A percentile compares a stretch with the other conserved stretches of the same genome.
Evolutionary conservation across 2,329 filamentous ascomycete genomes (phyloP).

Genomic region (Penicillium sp.): DNA sequence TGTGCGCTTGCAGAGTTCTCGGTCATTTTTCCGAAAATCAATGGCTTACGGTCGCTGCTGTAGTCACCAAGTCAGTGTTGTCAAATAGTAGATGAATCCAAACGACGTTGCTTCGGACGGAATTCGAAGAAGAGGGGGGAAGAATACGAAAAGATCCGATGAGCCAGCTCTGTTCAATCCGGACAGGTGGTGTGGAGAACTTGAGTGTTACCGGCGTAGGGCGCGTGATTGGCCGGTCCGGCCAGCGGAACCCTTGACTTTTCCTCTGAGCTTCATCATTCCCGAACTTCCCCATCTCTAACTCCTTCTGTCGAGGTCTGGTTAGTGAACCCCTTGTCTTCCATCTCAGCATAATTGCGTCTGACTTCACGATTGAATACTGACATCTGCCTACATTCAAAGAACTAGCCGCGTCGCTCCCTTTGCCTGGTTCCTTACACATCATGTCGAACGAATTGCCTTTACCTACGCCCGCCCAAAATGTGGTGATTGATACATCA

Average conservation of each 20-base stretch:
- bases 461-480: conserved; percentile 37
- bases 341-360: conserved; percentile 1
- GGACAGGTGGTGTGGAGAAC: conserved; percentile 24
- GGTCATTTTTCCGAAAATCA: conserved; percentile 15
- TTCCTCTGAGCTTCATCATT: conserved; percentile 34
- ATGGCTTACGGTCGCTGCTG: conserved; percentile 25
- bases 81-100: not conserved
- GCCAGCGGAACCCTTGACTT: conserved; percentile 36
- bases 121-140: conserved; percentile 14
- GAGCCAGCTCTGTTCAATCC: conserved; percentile 7
- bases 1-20: conserved; percentile 3
- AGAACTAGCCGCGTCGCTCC: conserved; percentile 19
- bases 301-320: conserved; percentile 28
- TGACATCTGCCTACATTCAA: conserved; percentile 1
- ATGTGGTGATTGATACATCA: conserved; percentile 43
- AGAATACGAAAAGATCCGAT: conserved; percentile 14
- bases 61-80: conserved; percentile 10
- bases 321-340: conserved; percentile 14
- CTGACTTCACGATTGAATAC: conserved; percentile 10
- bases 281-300: conserved; percentile 29
- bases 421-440: conserved; percentile 28
- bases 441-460: conserved; percentile 44
- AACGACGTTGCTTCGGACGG: not conserved
- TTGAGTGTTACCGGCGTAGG: conserved; percentile 15
- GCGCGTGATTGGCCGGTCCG: conserved; percentile 34